These are phyloP conservation scores for Boletellus sp. DNA, from an alignment of 1,284 basidiomycete genomes.

Conservation along the genomic window DNA sequence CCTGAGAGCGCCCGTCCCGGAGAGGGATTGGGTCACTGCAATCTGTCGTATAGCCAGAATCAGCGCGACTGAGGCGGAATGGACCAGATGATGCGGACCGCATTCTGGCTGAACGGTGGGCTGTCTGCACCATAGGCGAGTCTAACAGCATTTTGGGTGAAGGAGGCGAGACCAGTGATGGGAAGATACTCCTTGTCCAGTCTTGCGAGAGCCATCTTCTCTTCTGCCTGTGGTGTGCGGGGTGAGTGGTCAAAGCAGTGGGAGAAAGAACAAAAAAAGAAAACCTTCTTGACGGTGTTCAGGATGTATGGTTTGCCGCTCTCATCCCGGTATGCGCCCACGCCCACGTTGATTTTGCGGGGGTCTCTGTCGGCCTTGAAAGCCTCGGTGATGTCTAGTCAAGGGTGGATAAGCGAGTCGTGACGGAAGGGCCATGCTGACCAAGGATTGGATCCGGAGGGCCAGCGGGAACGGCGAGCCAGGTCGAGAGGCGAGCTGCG, in stretches of 20 bases:
- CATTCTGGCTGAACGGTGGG: slow-evolving; percentile 67
- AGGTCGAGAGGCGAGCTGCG: slow-evolving; percentile 60
- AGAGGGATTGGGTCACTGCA: slow-evolving; percentile 93
- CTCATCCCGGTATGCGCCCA: slow-evolving; percentile 92
- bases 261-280: slow-evolving; percentile 3
- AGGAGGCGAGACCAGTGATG: slow-evolving; percentile 87
- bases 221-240: slow-evolving; percentile 65
- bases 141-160: slow-evolving; percentile 86
- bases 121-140: slow-evolving; percentile 91
- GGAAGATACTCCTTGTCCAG: slow-evolving; percentile 98
- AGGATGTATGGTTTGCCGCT: slow-evolving; percentile 96
- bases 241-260: neutral
- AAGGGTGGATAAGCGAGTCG: slow-evolving; percentile 5
- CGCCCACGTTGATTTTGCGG: slow-evolving; percentile 96
- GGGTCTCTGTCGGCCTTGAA: slow-evolving; percentile 92
- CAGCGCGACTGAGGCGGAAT: neutral
- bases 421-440: slow-evolving; percentile 29
- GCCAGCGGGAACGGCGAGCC: slow-evolving; percentile 82
- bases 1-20: slow-evolving; percentile 95
- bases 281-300: slow-evolving; percentile 82
- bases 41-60: slow-evolving; percentile 49
- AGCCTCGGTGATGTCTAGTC: slow-evolving; percentile 80
- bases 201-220: slow-evolving; percentile 61
- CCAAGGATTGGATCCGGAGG: slow-evolving; percentile 94
- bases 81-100: slow-evolving; percentile 50